Evolutionary conservation across 2,329 filamentous ascomycete species (phyloP).

Genomic region (Byssothecium circinans): DNA sequence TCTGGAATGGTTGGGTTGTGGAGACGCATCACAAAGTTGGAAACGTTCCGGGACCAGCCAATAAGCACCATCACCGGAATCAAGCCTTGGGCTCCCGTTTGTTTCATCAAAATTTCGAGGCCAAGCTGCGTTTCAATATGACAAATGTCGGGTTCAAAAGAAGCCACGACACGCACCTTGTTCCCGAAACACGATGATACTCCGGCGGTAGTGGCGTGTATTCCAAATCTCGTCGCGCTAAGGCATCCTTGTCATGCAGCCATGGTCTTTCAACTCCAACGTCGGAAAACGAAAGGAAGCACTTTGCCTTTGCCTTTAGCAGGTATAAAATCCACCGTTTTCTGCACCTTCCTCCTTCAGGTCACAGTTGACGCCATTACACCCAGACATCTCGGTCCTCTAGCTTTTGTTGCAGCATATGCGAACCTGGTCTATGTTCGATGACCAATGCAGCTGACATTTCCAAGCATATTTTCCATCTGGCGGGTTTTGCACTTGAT

Average conservation of each 20-base stretch:
- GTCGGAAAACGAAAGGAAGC: not conserved
- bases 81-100: conserved; percentile 2
- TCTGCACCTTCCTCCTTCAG: no score
- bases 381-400: no score
- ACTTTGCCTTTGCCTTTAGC: not conserved
- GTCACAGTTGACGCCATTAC: no score
- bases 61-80: conserved; percentile 3
- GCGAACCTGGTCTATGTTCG: no score
- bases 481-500: no score
- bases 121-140: conserved; percentile 13
- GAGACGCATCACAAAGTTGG: not conserved
- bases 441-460: no score
- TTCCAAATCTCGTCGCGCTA: conserved; percentile 35
- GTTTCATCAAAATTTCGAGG: conserved; percentile 16
- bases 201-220: conserved; percentile 21
- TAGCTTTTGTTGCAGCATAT: no score
- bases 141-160: conserved; percentile 21
- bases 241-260: conserved; percentile 9
- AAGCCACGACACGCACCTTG: conserved; percentile 11
- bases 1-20: not conserved
- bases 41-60: not conserved
- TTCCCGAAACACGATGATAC: conserved; percentile 14
- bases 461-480: no score
- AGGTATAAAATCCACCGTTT: no score
- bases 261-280: not conserved